Base-by-base conservation (phyloP, 78 protist genomes). In the Dictyostelium purpureum region DNA sequence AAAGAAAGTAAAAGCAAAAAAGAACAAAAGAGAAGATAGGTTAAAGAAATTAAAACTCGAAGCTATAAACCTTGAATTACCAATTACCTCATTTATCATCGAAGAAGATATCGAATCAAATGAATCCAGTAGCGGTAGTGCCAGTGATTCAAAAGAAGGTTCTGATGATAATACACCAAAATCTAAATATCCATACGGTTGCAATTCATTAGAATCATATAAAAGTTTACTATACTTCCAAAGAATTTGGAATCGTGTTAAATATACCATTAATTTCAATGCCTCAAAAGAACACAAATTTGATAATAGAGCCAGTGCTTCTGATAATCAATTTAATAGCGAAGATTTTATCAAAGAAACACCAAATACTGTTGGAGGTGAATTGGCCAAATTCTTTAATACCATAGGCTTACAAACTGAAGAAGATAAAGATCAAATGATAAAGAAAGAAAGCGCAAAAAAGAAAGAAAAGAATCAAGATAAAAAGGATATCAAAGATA, bases 321-420 rank as follows among this genome's bases (percentile, higher is more conserved):
- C 69, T 10, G 1, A 2, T 0, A 10, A 33, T 4, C 7, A 4
- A 37, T 65, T 65, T 65, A 37, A 65, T 31, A 1, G 24, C 6
- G 31, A 28, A 35, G 90, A 83, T 71, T 83, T 83, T 26, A 43
- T 83, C 77, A 45, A 67, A 19, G 45, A 21, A 4, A 56, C 31
- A 11, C 35, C 37, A 18, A 66, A 71, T 26, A 83, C 90, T 19
- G 16, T 83, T 33, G 80, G 90, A 42, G 70, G 65, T 9, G 57
- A 67, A 38, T 47, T 71, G 40, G 33, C 52, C 9, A 24, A 67
- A 24, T 81, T 81, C 54, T 81, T 81, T 52, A 10, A 35, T 9
- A 49, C 67, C n/a, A 24, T 81, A 26, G 88, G 89, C 12, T 40
- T 67, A 65, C 66, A 35, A 59, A 79, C 73, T 14, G 49, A 16